A percentile compares a stretch with the other conserved stretches of the same genome.
These are phyloP conservation scores for Rhodotorula graminis DNA, from an alignment of 768 basidiomycete species.

Conservation along the genomic window DNA sequence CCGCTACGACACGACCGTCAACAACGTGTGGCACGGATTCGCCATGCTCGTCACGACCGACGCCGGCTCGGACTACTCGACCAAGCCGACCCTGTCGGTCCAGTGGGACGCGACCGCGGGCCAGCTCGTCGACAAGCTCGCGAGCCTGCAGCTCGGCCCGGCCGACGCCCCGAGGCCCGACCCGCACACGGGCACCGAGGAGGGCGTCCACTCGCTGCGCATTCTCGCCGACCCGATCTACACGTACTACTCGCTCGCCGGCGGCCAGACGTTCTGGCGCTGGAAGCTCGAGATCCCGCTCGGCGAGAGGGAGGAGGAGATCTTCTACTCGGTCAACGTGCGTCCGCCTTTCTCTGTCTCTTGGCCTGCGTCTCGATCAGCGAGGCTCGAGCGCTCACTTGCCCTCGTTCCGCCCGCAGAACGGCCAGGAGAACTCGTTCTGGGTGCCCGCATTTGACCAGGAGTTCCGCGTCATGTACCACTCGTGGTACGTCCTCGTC, in stretches of 20 bases:
- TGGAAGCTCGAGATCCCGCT: conserved; percentile 81
- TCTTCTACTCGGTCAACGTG: conserved; percentile 75
- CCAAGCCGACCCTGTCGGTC: conserved; percentile 64
- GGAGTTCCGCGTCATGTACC: conserved; percentile 61
- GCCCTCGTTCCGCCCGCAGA: conserved; percentile 44
- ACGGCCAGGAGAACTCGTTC: conserved; percentile 59
- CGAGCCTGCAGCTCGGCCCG: conserved; percentile 17
- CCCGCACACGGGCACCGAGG: conserved; percentile 9
- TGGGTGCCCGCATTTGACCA: conserved; percentile 71
- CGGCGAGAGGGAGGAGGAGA: conserved; percentile 62
- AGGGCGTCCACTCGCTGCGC: conserved; percentile 23
- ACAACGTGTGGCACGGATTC: conserved; percentile 79
- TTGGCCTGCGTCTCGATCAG: neutral
- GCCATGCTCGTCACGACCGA: conserved; percentile 83
- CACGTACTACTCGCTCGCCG: conserved; percentile 47
- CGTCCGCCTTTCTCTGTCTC: conserved; percentile 46
- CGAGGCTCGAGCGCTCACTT: neutral
- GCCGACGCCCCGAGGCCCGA: conserved; percentile 1
- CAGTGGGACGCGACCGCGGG: conserved; percentile 63
- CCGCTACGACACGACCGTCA: conserved; percentile 63
- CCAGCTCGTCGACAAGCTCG: conserved; percentile 29
- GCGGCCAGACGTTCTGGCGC: conserved; percentile 89
- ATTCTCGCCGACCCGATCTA: conserved; percentile 40
- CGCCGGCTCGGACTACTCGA: conserved; percentile 70
- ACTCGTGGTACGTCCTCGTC: conserved; percentile 20